Base-by-base conservation (phyloP, 2,329 filamentous ascomycete genomes). In the Xylaria polymorpha region DNA sequence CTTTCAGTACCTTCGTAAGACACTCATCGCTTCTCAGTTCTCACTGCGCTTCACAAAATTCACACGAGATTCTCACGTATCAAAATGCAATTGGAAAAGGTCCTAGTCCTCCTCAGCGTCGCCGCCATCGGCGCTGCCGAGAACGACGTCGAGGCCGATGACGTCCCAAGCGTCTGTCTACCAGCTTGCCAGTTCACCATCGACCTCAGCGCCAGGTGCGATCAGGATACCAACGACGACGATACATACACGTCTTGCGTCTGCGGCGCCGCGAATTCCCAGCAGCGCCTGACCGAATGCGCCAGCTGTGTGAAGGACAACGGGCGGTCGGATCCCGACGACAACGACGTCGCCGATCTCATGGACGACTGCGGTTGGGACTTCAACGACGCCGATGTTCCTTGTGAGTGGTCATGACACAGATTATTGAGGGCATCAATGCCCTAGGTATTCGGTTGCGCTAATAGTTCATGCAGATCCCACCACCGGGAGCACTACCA, bases 321-420 rank as follows among this genome's bases (percentile, higher is more conserved):
- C 61, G 58, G 65, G 12, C 59, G 35, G 43, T 48, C 44, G 0
- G 68, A 71, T 35, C 61, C 69, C 10, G 68, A 72, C 29, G 72
- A 74, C 53, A 73, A 73, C 60, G 73, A 75, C 29, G 72, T 73
- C 10, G 67, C 71, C 2, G 71, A 74, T 8, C 69, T 74, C 35
- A 73, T 74, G 69, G 64, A 71, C 15, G 73, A 74, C 37, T 74
- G 73, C 37, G 72, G 71, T 1, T 74, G 73, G 73, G 35, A 68
- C 32, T 74, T 73, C 32, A 68, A 65, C 43, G 29, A 60, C 4
- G 70, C 70, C 14, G 60, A 61, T 25, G 68, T 32, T 20, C 67
- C 64, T 50, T 70, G 71, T 73, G 51, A 67, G 71, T 61, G 8
- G 8, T 25, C 2, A 32, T 29, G 12, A 39, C 32, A 10, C 35